Evolutionary conservation across 2,329 filamentous ascomycete genomes (phyloP), one percentile per base, ranked within the genome.

Genomic region (Diaporthe humulicola): DNA sequence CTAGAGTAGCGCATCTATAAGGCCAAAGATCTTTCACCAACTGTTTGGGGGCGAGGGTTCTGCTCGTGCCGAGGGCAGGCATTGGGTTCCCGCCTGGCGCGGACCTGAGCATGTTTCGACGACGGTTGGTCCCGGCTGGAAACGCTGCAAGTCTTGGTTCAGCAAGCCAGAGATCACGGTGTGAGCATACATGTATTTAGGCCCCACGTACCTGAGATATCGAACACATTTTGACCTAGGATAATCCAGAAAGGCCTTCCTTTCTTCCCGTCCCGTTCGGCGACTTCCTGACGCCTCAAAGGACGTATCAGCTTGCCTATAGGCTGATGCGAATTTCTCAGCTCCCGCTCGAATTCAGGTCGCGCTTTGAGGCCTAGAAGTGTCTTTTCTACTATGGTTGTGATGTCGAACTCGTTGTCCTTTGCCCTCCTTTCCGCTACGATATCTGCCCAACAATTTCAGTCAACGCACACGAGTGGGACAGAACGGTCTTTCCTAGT

Each of bases 401-500:
- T 69, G 48, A 69, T 54, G 30, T 69, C 33, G 10, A 69, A 54
- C 4, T 0, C 1, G 3, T 4, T 1, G 17, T 14, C n/a, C 8
- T 2, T 19, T 28, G 8, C 17, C 15, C 64, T 54, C 38, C 9
- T 38, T 2, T 19, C 4, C 10, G n/a, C 50, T 22, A 48, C 42
- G 28, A 25, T 22, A 2, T 54, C 64, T 69, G 48, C n/a, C 3
- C 33, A 54, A 17, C 9, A 12, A 22, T 7, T 2, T 67, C 15
- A 67, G 30, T 40, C 6, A 40, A 8, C 4, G 17, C n/a, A 30
- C 4, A 30, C 2, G 9, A 8, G 7, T 25, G 8, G 28, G 8
- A 33, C 4, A 19, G 30, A 17, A 14, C 19, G 22, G 0, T 8
- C 8, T 10, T 6, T 0, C n/a, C 0, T 2, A 4, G 25, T 6